Evolutionary conservation across 163 green algal genomes (phyloP), one percentile per base, ranked within the genome.

Genomic region (Volvox carteri): DNA sequence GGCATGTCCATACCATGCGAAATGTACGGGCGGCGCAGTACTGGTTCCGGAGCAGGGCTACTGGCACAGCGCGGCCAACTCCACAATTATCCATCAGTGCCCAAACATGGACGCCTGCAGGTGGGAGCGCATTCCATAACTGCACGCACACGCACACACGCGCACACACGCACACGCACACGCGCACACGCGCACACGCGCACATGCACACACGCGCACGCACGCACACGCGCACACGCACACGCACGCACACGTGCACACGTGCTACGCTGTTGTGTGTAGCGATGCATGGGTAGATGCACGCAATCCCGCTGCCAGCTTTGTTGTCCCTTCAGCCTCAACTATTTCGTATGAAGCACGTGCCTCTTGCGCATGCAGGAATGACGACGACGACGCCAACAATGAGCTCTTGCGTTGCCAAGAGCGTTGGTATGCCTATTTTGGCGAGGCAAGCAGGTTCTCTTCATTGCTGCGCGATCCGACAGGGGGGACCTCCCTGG

Each of bases 31-130:
- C 25, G 83, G 81, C 12, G 65, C 65, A 3, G 65, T 88, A 35
- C 11, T 81, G 48, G 83, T 74, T 62, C 83, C 83, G 37, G 25
- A 25, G 83, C 83, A 73, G 5, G 83, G 83, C 83, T 88, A 60
- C 67, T 88, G 83, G 83, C 83, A 88, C 83, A 72, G 41, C 37
- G 67, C 83, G 33, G 67, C 83, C 48, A 88, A 88, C 83, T 79
- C 60, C 7, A 81, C 68, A 0, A 4, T 28, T 1, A 81, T 88
- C 33, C 83, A 88, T 25, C 48, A 30, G 9, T 88, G 83, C 67
- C 83, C 68, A 50, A 81, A 88, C 50, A 58, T 65, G 54, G 54
- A 65, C 54, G 8, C 8, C 54, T 65, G 6, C 7, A 8, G 4
- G 6, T 65, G 5, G 7, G 4, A 12, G 5, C 50, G 50, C 12